These are phyloP conservation scores for Voacanga thouarsii DNA, from an alignment of 257 asterid genomes.

Conservation along the genomic window DNA sequence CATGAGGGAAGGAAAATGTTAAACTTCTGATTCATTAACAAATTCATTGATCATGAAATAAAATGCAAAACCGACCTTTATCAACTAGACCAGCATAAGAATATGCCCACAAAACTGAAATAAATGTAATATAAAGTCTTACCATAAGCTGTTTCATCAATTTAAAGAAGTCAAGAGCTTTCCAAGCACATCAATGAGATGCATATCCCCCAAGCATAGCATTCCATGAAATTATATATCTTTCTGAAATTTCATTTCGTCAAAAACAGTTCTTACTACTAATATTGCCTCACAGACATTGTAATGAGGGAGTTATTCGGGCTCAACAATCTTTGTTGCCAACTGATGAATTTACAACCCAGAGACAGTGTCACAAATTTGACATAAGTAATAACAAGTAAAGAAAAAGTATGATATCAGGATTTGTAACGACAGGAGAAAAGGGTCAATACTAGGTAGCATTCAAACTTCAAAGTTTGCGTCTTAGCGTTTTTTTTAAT, in stretches of 20 bases:
- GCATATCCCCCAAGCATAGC: slow-evolving; percentile 92
- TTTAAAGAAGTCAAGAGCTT: slow-evolving; percentile 70
- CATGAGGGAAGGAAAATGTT: slow-evolving; percentile 76
- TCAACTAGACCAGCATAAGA: slow-evolving; percentile 78
- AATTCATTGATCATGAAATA: slow-evolving; percentile 62
- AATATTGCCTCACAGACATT: slow-evolving; percentile 76
- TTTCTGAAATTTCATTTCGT: slow-evolving; percentile 47
- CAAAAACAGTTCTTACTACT: slow-evolving; percentile 64
- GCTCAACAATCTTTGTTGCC: slow-evolving; percentile 49
- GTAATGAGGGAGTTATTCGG: slow-evolving; percentile 83
- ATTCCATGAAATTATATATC: slow-evolving; percentile 84
- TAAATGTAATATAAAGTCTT: slow-evolving; percentile 63
- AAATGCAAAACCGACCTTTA: slow-evolving; percentile 54
- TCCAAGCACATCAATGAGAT: slow-evolving; percentile 54
- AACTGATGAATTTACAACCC: slow-evolving; percentile 80
- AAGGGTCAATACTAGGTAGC: no score
- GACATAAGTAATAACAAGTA: slow-evolving; percentile 73
- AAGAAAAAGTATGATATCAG: slow-evolving; percentile 57
- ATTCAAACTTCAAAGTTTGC: no score
- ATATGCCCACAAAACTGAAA: slow-evolving; percentile 78
- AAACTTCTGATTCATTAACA: slow-evolving; percentile 63
- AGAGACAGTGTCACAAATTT: slow-evolving; percentile 50
- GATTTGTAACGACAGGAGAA: no score
- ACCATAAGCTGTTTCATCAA: slow-evolving; percentile 53
- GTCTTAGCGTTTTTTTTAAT: no score